A percentile compares a stretch with the other conserved stretches of the same genome.
Conservation (phyloP, 345 rosid species). For the Lepidium didymum region DNA sequence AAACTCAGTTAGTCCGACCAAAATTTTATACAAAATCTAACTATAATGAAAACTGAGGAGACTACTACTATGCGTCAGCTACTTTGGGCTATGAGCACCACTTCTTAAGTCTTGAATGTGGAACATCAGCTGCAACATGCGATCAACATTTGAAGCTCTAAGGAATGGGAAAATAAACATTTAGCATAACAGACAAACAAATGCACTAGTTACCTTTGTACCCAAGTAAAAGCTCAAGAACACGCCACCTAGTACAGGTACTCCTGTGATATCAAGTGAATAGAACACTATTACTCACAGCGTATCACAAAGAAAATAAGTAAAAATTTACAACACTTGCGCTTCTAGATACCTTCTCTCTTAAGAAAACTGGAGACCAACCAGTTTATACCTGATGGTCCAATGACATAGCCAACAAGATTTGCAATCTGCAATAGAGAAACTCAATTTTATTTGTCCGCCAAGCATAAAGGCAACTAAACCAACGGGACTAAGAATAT, state of each 20-base stretch:
- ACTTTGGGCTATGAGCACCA: constrained; percentile 3
- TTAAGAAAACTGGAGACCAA: constrained; percentile 53
- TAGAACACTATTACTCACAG: background rate
- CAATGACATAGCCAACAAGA: constrained; percentile 88
- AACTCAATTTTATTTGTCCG: background rate
- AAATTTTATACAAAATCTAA: background rate
- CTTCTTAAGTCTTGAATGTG: constrained; percentile 48
- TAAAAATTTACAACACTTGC: background rate
- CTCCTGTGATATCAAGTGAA: constrained; percentile 37
- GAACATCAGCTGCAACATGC: constrained; percentile 62
- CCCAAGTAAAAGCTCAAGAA: constrained; percentile 63
- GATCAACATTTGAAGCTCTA: background rate
- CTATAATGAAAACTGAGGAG: background rate
- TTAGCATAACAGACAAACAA: background rate
- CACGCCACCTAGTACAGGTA: constrained; percentile 55
- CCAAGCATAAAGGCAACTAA: background rate
- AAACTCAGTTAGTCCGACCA: background rate
- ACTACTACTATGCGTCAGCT: constrained; percentile 1
- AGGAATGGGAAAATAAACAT: no score
- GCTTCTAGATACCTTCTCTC: constrained; percentile 46
- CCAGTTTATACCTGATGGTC: constrained; percentile 79
- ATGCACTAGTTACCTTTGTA: constrained; percentile 52
- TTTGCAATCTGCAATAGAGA: constrained; percentile 63
- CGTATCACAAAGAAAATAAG: background rate
- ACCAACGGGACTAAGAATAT: background rate